Percentiles rank a stretch among this genome's conserved stretches.
Evolutionary conservation across 805 yeast genomes (phyloP).

Genomic region (Saccharomycopsis sp.): DNA sequence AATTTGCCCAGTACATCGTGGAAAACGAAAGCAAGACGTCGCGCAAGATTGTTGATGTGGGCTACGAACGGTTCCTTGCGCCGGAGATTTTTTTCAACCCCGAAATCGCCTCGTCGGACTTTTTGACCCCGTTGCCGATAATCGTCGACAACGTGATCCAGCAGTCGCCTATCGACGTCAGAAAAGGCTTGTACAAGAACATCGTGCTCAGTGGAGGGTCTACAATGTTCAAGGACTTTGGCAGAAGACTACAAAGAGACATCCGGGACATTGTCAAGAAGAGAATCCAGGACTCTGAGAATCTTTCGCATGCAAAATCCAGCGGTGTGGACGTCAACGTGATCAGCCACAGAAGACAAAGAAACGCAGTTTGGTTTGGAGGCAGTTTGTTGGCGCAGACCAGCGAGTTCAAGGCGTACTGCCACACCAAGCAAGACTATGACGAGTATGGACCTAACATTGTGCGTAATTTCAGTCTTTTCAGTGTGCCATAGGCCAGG

Average conservation of each 20-base stretch:
- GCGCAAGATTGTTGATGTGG: constrained; percentile 76
- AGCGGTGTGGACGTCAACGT: constrained; percentile 97
- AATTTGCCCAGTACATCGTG: constrained; percentile 87
- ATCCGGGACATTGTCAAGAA: constrained; percentile 80
- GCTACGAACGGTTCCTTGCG: constrained; percentile 95
- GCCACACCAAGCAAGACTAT: constrained; percentile 94
- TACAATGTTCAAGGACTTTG: constrained; percentile 97
- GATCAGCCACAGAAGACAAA: constrained; percentile 92
- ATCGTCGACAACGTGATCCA: constrained; percentile 95
- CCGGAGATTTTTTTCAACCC: constrained; percentile 99
- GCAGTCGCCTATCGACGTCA: constrained; percentile 93
- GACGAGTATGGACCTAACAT: constrained; percentile 98
- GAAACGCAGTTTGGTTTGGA: constrained; percentile 99
- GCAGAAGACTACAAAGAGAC: constrained; percentile 95
- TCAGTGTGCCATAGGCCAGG: constrained; percentile 68
- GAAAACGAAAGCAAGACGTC: constrained; percentile 67
- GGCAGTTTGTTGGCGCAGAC: constrained; percentile 97
- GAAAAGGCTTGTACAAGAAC: constrained; percentile 92
- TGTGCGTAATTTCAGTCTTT: constrained; percentile 92
- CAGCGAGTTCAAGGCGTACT: constrained; percentile 89
- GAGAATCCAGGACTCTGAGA: constrained; percentile 78
- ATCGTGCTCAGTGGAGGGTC: constrained; percentile 97
- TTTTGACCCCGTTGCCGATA: constrained; percentile 91
- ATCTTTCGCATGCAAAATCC: constrained; percentile 58
- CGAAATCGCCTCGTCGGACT: constrained; percentile 92